Evolutionary conservation across 345 rosid species (phyloP).

Genomic region (Salix exigua): DNA sequence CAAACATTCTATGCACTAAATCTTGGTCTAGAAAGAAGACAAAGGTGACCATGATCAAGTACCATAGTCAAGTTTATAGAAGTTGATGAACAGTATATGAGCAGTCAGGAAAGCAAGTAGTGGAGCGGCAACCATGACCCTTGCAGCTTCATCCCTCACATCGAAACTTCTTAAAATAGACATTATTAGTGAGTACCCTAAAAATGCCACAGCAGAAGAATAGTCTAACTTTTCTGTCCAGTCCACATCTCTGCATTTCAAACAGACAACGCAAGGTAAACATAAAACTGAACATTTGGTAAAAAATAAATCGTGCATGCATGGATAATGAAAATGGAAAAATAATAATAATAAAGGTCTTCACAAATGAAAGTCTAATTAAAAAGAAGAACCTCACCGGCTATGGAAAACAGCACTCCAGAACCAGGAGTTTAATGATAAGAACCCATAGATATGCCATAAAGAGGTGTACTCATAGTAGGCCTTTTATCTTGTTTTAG

Average conservation of each 20-base stretch:
- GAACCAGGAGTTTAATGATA: constrained; percentile 79
- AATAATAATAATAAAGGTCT: not conserved
- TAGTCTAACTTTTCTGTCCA: constrained; percentile 76
- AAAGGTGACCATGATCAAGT: constrained; percentile 1
- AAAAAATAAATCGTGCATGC: not conserved
- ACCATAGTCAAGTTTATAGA: constrained; percentile 78
- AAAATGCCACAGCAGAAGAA: constrained; percentile 69
- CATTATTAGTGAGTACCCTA: constrained; percentile 64
- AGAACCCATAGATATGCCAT: constrained; percentile 66
- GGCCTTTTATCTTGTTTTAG: constrained; percentile 56
- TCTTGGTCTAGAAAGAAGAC: not conserved
- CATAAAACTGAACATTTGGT: not conserved
- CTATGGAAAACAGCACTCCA: constrained; percentile 86
- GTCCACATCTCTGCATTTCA: constrained; percentile 64
- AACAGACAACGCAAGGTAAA: constrained; percentile 8
- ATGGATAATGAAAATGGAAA: no score
- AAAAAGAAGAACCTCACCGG: constrained; percentile 45
- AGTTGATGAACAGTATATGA: constrained; percentile 75
- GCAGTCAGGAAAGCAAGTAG: constrained; percentile 71
- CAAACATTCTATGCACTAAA: not conserved
- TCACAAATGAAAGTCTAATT: not conserved
- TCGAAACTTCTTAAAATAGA: constrained; percentile 62
- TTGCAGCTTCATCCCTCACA: constrained; percentile 67
- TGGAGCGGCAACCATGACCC: constrained; percentile 86
- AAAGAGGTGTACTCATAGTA: constrained; percentile 67